Conservation (phyloP, 768 basidiomycete species). For the Lentinula sp. region DNA sequence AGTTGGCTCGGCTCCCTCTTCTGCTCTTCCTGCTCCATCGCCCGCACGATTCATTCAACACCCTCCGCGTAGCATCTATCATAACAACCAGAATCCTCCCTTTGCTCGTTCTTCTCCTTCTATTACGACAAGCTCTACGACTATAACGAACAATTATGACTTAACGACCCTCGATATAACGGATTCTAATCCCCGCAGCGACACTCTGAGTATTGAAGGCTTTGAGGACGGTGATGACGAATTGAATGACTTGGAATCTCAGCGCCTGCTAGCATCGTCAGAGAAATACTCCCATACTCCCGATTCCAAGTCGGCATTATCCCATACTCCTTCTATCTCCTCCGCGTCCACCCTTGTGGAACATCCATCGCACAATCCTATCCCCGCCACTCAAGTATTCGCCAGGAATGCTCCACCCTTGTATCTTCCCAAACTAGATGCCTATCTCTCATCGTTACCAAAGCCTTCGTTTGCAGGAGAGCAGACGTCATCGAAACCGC, state of each 20-base stretch:
- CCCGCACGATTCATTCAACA: slow-evolving; percentile 21
- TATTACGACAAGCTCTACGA: slow-evolving; percentile 1
- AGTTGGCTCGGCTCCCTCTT: background rate
- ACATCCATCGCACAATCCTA: slow-evolving; percentile 31
- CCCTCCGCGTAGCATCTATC: background rate
- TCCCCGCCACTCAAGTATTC: slow-evolving; percentile 55
- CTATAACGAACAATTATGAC: slow-evolving; percentile 3
- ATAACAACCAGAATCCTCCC: background rate
- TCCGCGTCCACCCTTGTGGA: slow-evolving; percentile 2
- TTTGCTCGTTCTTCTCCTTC: background rate
- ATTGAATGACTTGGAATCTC: background rate
- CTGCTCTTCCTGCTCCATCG: slow-evolving; percentile 8
- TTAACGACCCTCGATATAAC: slow-evolving; percentile 4
- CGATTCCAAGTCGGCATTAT: background rate
- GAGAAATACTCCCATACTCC: background rate
- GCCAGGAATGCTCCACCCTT: slow-evolving; percentile 52
- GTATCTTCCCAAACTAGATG: slow-evolving; percentile 56
- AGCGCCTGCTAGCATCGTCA: background rate
- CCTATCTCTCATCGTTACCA: slow-evolving; percentile 43
- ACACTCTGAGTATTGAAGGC: background rate
- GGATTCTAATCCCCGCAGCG: background rate
- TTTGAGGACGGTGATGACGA: slow-evolving; percentile 8
- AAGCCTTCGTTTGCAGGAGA: slow-evolving; percentile 33
- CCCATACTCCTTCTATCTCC: background rate
- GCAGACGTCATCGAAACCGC: slow-evolving; percentile 15